Base-by-base conservation (phyloP, 805 yeast species). In the Candida nonsorbophila region DNA sequence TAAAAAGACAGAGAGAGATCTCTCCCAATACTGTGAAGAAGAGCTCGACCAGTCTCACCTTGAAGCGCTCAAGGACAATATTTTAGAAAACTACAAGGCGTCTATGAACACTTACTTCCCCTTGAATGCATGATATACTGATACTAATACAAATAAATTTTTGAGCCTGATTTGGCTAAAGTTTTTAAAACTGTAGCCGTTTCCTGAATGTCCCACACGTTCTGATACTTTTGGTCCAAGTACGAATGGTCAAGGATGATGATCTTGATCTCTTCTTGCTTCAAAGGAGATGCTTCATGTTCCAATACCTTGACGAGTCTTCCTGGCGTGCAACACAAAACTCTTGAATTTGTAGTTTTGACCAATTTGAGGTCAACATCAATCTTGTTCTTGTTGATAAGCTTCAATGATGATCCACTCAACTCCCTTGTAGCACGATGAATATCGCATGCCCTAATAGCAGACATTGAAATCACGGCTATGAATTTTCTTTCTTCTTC, bases 391-490 rank as follows among this genome's bases (percentile, higher is more conserved):
- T 85, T 85, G 38, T 79, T 73, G 45, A 85, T 84, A 27, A 85
- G 50, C 51, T 84, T 85, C 27, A 84, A 43, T 4, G 86, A 72
- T 0, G 78, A 72, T 7, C 74, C 69, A 22, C 62, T 44, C n/a
- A 63, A 35, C 32, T 44, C 67, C 49, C 55, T 66, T 30, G 72
- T 53, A 1, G 83, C 76, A 40, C 95, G 71, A 47, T 73, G 80
- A 3, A 86, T 69, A 45, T 88, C 96, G 46, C 96, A 90, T 2
- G 86, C 92, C 41, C 97, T 69, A 14, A 86, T 62, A 7, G 95
- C 92, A 0, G 95, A 84, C 65, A 82, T 71, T 1, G 88, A 70
- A 10, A 81, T 45, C 2, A 79, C 55, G 10, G 79, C 54, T 39
- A 76, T 50, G 55, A 69, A 60, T 30, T 70, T 68, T 16, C 70